phyloP scores from a whole-genome alignment of 2,329 filamentous ascomycete genomes.

The Colletotrichum kahawae region DNA sequence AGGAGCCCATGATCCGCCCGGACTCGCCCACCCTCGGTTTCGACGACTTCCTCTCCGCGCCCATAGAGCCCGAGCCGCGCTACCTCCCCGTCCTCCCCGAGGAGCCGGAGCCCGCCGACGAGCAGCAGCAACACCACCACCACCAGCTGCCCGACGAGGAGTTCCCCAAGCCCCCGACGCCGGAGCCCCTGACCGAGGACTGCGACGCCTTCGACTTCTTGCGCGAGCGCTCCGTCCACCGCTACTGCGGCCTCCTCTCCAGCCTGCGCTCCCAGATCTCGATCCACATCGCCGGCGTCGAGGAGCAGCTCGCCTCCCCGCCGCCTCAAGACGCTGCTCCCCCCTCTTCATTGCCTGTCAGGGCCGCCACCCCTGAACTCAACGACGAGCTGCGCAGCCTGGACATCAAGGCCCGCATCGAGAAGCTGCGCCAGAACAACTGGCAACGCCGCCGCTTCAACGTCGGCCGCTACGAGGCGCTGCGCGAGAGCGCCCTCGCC shows the following conservation, averaged over 20 bases:
- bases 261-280: conserved; percentile 53
- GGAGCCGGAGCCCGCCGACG: conserved; percentile 23
- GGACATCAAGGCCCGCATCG: conserved; percentile 57
- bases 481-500: conserved; percentile 55
- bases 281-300: conserved; percentile 52
- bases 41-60: conserved; percentile 43
- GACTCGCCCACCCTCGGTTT: conserved; percentile 66
- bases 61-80: conserved; percentile 18
- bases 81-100: conserved; percentile 20
- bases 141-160: conserved; percentile 5
- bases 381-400: conserved; percentile 41
- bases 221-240: conserved; percentile 49
- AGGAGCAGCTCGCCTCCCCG: conserved; percentile 39
- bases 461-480: conserved; percentile 53
- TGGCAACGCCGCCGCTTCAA: conserved; percentile 65
- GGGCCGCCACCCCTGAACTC: conserved; percentile 16
- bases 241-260: conserved; percentile 53
- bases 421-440: conserved; percentile 56
- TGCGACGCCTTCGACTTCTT: conserved; percentile 38
- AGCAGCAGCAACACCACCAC: not conserved
- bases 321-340: conserved; percentile 21
- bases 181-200: conserved; percentile 20
- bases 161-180: conserved; percentile 23
- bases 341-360: conserved; percentile 19
- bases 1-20: conserved; percentile 57